Base-by-base conservation (phyloP, 345 rosid species). In the Eucalyptus melliodora region DNA sequence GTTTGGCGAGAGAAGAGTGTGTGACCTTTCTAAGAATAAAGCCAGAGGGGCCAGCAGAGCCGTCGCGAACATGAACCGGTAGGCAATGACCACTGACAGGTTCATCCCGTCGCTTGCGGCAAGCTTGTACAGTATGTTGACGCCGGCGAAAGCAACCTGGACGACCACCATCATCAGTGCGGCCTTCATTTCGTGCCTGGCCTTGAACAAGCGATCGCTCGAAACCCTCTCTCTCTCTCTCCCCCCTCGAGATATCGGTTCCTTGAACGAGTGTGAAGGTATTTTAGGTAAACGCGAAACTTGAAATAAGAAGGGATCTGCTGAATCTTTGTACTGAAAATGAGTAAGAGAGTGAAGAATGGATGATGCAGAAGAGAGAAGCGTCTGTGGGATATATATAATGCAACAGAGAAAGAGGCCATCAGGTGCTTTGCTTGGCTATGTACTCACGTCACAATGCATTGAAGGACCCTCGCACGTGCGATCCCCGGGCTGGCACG, bases 11-110 rank as follows among this genome's bases (percentile, higher is more conserved):
- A 37, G 83, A 37, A 72, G 83, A 1, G 27, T 11, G 45, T 11
- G 83, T 37, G 83, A 90, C 91, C 91, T 87, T 90, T 90, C 42
- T 23, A 83, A n/a, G 82, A 87, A 5, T 45, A 90, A 26, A 50
- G 91, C 91, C 16, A 90, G 42, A 49, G 91, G 91, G 45, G 65
- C 82, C 87, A 90, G 87, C 86, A 90, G 65, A 11, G 88, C 83
- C 2, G 87, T 80, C 11, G 89, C 87, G 10, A 90, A 90, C n/a
- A 90, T 44, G 53, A 87, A 87, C 24, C 89, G 87, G 67, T 83
- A 90, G n/a, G 87, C 88, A 4, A 90, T 50, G 82, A 90, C 40
- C 19, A 90, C 23, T 8, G 16, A 65, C n/a, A 90, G 83, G 85
- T 77, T 90, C 67, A 27, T 40, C 27, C 88, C 19, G 9, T 69